A percentile compares a stretch with the other conserved stretches of the same genome.
These are phyloP conservation scores for Globisporangium spiculum DNA, from an alignment of 352 stramenopile species.

Conservation along the genomic window DNA sequence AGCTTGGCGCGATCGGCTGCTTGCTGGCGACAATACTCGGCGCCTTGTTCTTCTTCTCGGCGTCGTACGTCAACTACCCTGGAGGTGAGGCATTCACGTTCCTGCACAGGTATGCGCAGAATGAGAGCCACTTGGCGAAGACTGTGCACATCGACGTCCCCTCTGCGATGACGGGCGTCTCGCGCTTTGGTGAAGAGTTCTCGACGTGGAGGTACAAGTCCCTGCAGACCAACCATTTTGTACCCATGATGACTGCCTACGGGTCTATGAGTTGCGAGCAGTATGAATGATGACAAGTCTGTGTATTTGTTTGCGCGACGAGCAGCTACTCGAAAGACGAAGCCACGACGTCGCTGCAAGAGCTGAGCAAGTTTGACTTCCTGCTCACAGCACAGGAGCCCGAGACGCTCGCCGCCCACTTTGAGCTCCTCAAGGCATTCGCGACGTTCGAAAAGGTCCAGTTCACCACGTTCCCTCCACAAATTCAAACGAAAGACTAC, in stretches of 20 bases:
- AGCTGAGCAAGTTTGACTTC: constrained; percentile 59
- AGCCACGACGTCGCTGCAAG: constrained; percentile 36
- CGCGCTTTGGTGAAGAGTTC: constrained; percentile 84
- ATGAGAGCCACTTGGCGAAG: constrained; percentile 28
- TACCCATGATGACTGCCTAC: too few species aligned
- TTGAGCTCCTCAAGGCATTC: constrained; percentile 48
- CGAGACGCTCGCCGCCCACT: constrained; percentile 29
- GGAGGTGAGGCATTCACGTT: constrained; percentile 68
- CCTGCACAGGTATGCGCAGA: constrained; percentile 48
- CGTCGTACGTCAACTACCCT: constrained; percentile 92
- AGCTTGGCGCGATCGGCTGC: constrained; percentile 51
- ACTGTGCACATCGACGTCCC: constrained; percentile 92
- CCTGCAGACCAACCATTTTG: too few species aligned
- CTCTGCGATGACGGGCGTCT: constrained; percentile 94
- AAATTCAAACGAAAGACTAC: constrained; percentile 45
- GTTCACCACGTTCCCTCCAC: constrained; percentile 29
- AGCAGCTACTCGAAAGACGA: constrained; percentile 81
- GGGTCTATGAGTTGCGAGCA: too few species aligned
- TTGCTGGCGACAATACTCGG: constrained; percentile 45
- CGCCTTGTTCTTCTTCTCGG: constrained; percentile 54
- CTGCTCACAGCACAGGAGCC: constrained; percentile 53
- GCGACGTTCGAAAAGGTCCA: constrained; percentile 45
- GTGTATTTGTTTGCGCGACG: neutral
- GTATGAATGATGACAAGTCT: too few species aligned
- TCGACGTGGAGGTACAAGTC: constrained; percentile 51